phyloP scores from a whole-genome alignment of 2,329 filamentous ascomycete species.

The Rhynchosporium graminicola region DNA sequence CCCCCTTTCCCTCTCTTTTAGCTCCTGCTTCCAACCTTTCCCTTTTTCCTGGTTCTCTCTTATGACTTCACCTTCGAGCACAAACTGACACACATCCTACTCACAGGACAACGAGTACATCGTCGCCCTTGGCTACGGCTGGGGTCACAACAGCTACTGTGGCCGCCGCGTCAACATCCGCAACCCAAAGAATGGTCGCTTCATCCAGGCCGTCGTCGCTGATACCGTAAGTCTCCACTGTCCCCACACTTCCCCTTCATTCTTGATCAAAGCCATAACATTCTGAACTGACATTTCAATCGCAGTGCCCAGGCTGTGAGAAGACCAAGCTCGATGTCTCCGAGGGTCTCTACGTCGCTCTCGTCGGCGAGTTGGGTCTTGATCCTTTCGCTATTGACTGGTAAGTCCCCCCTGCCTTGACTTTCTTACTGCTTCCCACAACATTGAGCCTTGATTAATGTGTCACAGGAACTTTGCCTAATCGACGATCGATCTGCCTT shows the following conservation, averaged over 20 bases:
- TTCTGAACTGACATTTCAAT: neutral
- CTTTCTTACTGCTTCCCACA: no score
- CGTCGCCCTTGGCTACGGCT: slow-evolving; percentile 8
- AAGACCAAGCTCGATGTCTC: slow-evolving; percentile 8
- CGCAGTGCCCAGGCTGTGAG: neutral
- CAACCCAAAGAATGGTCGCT: neutral
- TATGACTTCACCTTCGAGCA: neutral
- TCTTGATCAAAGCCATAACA: neutral
- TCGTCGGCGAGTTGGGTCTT: neutral
- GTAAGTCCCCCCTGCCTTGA: neutral
- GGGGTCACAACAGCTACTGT: slow-evolving; percentile 12
- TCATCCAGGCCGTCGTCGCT: neutral
- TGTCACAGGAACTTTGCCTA: no score
- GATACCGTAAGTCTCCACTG: slow-evolving; percentile 1
- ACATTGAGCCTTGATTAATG: no score
- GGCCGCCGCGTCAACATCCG: slow-evolving; percentile 1
- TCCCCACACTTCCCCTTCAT: no score
- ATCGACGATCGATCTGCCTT: no score
- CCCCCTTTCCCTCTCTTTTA: neutral
- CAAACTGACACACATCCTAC: neutral
- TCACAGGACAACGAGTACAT: slow-evolving; percentile 8
- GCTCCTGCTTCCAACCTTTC: neutral
- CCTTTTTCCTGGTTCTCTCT: neutral
- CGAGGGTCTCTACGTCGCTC: neutral
- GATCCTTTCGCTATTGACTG: slow-evolving; percentile 5